Base-by-base conservation (phyloP, 2,329 filamentous ascomycete genomes). In the Sporothrix variecibatus region DNA sequence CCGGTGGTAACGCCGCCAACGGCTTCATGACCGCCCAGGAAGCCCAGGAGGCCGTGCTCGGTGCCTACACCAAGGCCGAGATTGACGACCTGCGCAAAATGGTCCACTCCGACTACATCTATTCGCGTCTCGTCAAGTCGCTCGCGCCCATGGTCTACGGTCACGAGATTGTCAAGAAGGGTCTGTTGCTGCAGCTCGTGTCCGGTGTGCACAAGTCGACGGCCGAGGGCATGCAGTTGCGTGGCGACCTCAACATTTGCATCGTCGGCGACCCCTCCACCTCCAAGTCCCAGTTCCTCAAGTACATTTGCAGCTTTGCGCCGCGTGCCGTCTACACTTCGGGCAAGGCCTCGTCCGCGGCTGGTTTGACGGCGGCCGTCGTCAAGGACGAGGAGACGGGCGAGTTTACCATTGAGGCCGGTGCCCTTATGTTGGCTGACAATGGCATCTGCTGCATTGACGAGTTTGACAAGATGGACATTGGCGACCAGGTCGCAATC, bases 381-480 rank as follows among this genome's bases (percentile, higher is more conserved):
- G 92, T 98, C 76, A 99, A 98, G 82, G 96, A 99, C 80, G 95
- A 98, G 81, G 96, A 99, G 84, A 99, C 96, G 26, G 96, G 96
- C 77, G 96, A 99, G 81, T 98, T 98, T 82, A 99, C 96, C 17
- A 99, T 99, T 78, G 96, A 99, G 84, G 96, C 96, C 7, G 96
- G 96, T 85, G 96, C 96, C 15, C 90, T 99, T 74, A 98, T 99
- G 96, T 86, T 99, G 75, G 96, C 96, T 28, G 92, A 98, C 80
- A 98, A 97, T 78, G 96, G 96, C 72, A 97, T 98, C 79, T 99
- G 96, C 83, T 95, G 94, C 75, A 99, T 99, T 81, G 96, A 99
- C 81, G 96, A 99, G 82, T 99, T 99, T 79, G 96, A 99, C 89
- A 99, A 99, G 86, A 99, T 99, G 96, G 96, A 99, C 80, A 93